Percentiles rank a stretch among this genome's conserved stretches.
phyloP scores from a whole-genome alignment of 2,329 filamentous ascomycete species.

The Bertia moriformis region DNA sequence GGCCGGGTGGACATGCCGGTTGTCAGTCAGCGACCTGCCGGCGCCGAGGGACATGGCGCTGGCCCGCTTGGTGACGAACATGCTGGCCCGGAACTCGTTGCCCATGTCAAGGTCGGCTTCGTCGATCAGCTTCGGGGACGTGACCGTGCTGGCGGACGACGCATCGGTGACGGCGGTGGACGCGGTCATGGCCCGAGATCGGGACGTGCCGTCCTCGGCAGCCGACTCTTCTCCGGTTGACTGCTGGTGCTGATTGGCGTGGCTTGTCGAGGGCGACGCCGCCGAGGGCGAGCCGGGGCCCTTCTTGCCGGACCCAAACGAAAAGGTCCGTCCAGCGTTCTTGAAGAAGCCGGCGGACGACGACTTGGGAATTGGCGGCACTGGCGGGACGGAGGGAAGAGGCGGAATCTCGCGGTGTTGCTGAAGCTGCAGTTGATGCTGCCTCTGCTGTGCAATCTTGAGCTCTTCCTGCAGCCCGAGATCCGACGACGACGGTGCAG shows the following conservation, averaged over 20 bases:
- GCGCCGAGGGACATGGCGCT: conserved; percentile 31
- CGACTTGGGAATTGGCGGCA: conserved; percentile 28
- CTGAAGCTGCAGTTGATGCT: too few species aligned
- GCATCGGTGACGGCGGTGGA: conserved; percentile 15
- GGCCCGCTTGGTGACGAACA: conserved; percentile 40
- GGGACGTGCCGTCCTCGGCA: conserved; percentile 10
- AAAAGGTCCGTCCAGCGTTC: conserved; percentile 41
- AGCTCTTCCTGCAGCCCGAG: conserved; percentile 26
- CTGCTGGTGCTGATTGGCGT: conserved; percentile 17
- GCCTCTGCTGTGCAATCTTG: conserved; percentile 20
- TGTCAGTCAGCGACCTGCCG: conserved; percentile 25
- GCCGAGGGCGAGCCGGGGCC: conserved; percentile 15
- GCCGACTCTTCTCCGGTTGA: conserved; percentile 13
- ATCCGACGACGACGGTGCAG: conserved; percentile 41
- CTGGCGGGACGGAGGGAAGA: conserved; percentile 20
- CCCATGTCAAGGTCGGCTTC: conserved; percentile 32
- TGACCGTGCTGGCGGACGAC: conserved; percentile 18
- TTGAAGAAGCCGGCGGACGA: conserved; percentile 35
- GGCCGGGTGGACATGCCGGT: conserved; percentile 27
- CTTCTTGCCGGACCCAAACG: conserved; percentile 42
- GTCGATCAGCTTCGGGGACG: conserved; percentile 32
- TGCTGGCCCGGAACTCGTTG: conserved; percentile 37
- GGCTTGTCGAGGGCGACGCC: too few species aligned
- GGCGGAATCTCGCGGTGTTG: too few species aligned
- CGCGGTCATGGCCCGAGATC: conserved; percentile 33